Percentiles rank a stretch among this genome's conserved stretches.
phyloP scores from a whole-genome alignment of 1,139 yeast genomes.

The Magnusiomyces magnusii region DNA sequence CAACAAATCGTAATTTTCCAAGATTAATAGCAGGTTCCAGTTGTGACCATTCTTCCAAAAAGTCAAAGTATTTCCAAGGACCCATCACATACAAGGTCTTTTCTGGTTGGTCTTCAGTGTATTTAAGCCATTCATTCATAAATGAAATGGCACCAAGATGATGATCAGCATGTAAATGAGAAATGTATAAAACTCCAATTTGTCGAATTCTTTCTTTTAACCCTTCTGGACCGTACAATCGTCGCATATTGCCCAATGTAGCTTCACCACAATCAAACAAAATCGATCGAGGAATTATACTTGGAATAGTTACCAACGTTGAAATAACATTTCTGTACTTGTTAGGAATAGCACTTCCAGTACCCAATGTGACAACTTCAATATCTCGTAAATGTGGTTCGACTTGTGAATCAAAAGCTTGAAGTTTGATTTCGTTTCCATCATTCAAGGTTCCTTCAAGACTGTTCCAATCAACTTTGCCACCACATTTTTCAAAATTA shows the following conservation, averaged over 20 bases:
- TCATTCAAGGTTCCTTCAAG: not conserved
- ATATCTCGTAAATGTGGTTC: slow-evolving; percentile 28
- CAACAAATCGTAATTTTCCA: slow-evolving; percentile 45
- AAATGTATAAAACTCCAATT: slow-evolving; percentile 57
- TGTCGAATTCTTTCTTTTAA: slow-evolving; percentile 44
- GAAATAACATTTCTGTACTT: slow-evolving; percentile 78
- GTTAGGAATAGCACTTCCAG: slow-evolving; percentile 91
- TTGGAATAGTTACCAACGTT: slow-evolving; percentile 11
- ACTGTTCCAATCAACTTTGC: slow-evolving; percentile 15
- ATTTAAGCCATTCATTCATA: slow-evolving; percentile 58
- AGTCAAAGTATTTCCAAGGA: slow-evolving; percentile 69
- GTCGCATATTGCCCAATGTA: slow-evolving; percentile 62
- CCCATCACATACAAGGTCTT: slow-evolving; percentile 46
- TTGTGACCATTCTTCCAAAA: slow-evolving; percentile 62
- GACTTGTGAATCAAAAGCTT: slow-evolving; percentile 5
- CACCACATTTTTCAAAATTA: slow-evolving; percentile 11
- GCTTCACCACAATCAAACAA: slow-evolving; percentile 93
- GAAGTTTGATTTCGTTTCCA: not conserved
- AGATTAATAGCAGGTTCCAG: slow-evolving; percentile 45
- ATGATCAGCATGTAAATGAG: slow-evolving; percentile 97
- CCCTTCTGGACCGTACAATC: slow-evolving; percentile 50
- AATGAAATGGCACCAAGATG: slow-evolving; percentile 77
- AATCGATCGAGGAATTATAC: slow-evolving; percentile 16
- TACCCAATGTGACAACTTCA: slow-evolving; percentile 75
- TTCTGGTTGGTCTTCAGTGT: slow-evolving; percentile 25